Base-by-base conservation (phyloP, 2,329 filamentous ascomycete species). In the Myriosclerotinia scirpicola region DNA sequence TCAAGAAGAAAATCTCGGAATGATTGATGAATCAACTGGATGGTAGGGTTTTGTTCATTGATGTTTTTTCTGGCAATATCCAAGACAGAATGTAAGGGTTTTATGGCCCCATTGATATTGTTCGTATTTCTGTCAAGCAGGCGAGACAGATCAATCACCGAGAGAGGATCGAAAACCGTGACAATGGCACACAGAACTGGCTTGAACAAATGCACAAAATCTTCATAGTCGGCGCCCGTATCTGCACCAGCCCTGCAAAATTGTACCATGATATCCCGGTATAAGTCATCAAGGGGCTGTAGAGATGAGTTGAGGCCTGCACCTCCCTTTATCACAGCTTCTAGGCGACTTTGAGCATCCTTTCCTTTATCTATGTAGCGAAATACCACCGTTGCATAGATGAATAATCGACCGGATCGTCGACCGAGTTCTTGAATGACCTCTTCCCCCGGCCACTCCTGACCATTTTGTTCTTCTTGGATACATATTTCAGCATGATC, bases 1-100 rank as follows among this genome's bases (percentile, higher is more conserved):
- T 73, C 66, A 22, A 77, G 66, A 20, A 77, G 73, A 62, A 74
- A 77, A 67, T 78, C 74, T 56, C 74, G 73, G 58, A 78, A 78
- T 60, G 75, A 78, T 63, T 73, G 67, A 67, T 76, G 73, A 17
- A 75, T 66, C 6, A 76, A 44, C 34, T 69, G 40, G 7, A 34
- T 26, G 5, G 72, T 50, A 20, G 59, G 53, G 68, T 67, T 0
- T 69, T 30, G 14, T 70, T 67, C 12, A 72, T 65, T 12, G 75
- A n/a, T 50, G 22, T 2, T 11, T 7, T 20, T 36, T n/a, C 15
- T 5, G 9, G 15, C 11, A 6, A 9, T 54, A 34, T 54, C 6
- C 5, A 34, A 7, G 34, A 54, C 52, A 34, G 26, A 20, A 34
- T 15, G 34, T 36, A 54, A 9, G 14, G 17, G 52, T 12, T 34